Percentiles rank a stretch among this genome's conserved stretches.
Conservation (phyloP, 164 flowering plant genomes). For the Chloranthus sessilifolius region DNA sequence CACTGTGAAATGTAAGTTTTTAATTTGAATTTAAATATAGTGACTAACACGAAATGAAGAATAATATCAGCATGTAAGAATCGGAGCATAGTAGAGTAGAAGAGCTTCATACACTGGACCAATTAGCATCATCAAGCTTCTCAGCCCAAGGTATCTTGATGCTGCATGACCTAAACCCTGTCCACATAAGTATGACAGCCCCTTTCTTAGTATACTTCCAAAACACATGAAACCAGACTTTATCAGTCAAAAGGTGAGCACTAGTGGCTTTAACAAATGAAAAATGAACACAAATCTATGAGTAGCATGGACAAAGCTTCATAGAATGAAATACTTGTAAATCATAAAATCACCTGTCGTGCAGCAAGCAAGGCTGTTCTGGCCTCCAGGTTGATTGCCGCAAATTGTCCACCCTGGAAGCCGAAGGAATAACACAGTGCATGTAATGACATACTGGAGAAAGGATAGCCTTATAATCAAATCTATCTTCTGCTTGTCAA, state of each 20-base stretch:
- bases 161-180: conserved; percentile 88
- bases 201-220: not conserved
- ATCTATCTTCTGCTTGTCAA: too few relatives aligned
- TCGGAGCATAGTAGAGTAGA: conserved; percentile 4
- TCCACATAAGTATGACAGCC: conserved; percentile 8
- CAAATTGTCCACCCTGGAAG: conserved; percentile 79
- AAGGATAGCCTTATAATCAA: too few relatives aligned
- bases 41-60: too few relatives aligned
- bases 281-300: not conserved
- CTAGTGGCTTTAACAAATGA: not conserved
- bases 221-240: not conserved
- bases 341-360: conserved; percentile 38
- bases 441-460: conserved; percentile 2
- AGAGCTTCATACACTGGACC: conserved; percentile 68
- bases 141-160: conserved; percentile 69
- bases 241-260: not conserved
- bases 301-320: not conserved
- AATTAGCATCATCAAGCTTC: conserved; percentile 63
- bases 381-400: conserved; percentile 65
- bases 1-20: not conserved
- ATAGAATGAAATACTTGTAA: not conserved
- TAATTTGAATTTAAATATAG: too few relatives aligned
- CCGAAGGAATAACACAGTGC: conserved; percentile 8
- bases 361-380: conserved; percentile 76
- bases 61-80: not conserved